Percentiles rank a stretch among this genome's conserved stretches.
phyloP scores from a whole-genome alignment of 2,329 filamentous ascomycete species.

The Calonectria pauciramosa region DNA sequence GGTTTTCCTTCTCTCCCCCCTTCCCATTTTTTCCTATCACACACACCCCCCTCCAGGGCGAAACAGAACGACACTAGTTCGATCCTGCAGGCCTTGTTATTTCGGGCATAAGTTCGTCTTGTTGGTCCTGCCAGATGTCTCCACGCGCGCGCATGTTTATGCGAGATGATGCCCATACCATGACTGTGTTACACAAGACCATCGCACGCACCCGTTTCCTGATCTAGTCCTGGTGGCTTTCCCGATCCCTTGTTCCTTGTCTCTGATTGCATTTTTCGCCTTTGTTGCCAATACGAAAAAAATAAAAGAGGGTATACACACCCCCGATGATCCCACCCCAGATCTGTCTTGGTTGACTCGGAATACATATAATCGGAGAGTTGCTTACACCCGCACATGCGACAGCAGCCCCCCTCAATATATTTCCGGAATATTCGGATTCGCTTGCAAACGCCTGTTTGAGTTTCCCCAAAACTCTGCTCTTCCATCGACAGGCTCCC shows the following conservation, averaged over 20 bases:
- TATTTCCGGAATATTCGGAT: background rate
- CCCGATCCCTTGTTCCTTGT: background rate
- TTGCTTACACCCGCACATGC: background rate
- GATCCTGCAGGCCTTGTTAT: constrained; percentile 5
- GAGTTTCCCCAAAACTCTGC: background rate
- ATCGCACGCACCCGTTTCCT: constrained; percentile 8
- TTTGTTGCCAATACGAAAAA: background rate
- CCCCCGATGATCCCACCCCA: background rate
- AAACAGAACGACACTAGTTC: constrained; percentile 23
- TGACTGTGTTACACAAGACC: background rate
- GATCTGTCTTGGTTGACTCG: background rate
- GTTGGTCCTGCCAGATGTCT: constrained; percentile 3
- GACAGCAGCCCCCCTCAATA: background rate
- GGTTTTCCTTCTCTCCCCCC: background rate
- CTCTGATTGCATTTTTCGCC: background rate
- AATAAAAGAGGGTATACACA: background rate
- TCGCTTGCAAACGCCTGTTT: background rate
- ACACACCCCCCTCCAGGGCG: constrained; percentile 23
- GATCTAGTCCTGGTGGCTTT: background rate
- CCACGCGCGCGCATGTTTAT: constrained; percentile 17
- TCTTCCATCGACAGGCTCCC: background rate
- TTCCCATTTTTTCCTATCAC: background rate
- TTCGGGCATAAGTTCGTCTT: background rate
- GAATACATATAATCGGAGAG: background rate
- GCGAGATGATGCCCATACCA: constrained; percentile 7